These are phyloP conservation scores for Chlamydomonas schloesseri DNA, from an alignment of 139 green algal species.

Conservation along the genomic window DNA sequence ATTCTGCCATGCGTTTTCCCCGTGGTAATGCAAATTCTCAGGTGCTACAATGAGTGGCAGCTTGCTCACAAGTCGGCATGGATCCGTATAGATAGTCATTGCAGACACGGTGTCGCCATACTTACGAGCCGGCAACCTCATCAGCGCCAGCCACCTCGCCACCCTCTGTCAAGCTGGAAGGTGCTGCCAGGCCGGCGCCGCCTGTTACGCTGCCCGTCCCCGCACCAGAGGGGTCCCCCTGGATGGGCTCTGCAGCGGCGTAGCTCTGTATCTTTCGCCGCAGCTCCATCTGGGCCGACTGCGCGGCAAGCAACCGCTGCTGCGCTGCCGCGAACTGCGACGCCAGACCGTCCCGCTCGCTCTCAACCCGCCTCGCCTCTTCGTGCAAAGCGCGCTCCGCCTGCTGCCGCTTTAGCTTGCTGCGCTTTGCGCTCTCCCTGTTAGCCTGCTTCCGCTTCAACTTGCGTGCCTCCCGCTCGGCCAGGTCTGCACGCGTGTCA, in stretches of 20 bases:
- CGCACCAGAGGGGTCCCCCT: too few relatives aligned
- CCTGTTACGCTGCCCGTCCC: too few relatives aligned
- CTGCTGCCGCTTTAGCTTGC: slow-evolving; percentile 31
- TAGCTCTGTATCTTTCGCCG: slow-evolving; percentile 18
- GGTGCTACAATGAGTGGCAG: too few relatives aligned
- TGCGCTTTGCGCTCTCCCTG: slow-evolving; percentile 28
- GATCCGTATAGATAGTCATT: too few relatives aligned
- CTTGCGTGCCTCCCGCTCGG: slow-evolving; percentile 5
- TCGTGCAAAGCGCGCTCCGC: slow-evolving; percentile 37
- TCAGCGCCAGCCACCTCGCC: too few relatives aligned
- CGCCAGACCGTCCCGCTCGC: slow-evolving; percentile 15
- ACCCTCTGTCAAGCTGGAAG: too few relatives aligned
- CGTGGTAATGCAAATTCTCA: too few relatives aligned
- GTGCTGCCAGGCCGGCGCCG: too few relatives aligned
- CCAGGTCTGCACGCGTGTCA: neutral
- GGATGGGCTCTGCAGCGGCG: neutral
- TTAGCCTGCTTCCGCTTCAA: slow-evolving; percentile 29
- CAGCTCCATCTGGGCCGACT: neutral
- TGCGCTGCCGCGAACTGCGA: slow-evolving; percentile 6
- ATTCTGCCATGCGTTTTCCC: too few relatives aligned
- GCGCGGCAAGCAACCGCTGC: slow-evolving; percentile 3
- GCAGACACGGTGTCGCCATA: too few relatives aligned
- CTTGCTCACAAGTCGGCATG: too few relatives aligned
- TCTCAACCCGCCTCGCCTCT: slow-evolving; percentile 8
- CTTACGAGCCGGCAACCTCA: too few relatives aligned